These are phyloP conservation scores for Metschnikowia reukaufii DNA, from an alignment of 805 yeast species.

Conservation along the genomic window DNA sequence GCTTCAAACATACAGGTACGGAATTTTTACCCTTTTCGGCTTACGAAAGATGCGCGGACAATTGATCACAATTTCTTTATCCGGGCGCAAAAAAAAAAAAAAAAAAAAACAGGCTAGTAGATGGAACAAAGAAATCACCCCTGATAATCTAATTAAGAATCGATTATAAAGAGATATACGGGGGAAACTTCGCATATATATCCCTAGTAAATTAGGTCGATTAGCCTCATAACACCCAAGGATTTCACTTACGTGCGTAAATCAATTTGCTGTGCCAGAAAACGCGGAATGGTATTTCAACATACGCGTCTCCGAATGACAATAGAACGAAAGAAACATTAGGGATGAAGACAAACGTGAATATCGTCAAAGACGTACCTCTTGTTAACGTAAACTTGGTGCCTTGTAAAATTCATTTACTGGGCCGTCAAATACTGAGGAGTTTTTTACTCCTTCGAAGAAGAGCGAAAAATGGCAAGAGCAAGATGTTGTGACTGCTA, in stretches of 20 bases:
- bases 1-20: background rate
- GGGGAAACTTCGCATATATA: no score
- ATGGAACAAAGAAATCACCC: no score
- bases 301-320: background rate
- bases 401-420: constrained; percentile 18
- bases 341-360: constrained; percentile 4
- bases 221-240: no score
- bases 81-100: no score
- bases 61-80: no score
- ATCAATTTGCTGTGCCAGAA: background rate
- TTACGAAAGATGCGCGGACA: background rate
- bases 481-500: constrained; percentile 9
- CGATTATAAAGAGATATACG: no score
- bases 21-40: background rate
- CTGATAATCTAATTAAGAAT: no score
- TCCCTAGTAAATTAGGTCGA: no score
- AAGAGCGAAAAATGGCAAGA: constrained; percentile 1
- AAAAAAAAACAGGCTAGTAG: no score
- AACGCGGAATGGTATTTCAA: background rate
- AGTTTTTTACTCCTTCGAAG: constrained; percentile 16
- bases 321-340: background rate
- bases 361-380: constrained; percentile 7
- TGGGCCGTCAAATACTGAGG: constrained; percentile 15
- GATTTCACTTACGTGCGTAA: background rate
- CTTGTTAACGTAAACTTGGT: constrained; percentile 12